Conservation (phyloP, 768 basidiomycete species). For the Tricholoma sp. region DNA sequence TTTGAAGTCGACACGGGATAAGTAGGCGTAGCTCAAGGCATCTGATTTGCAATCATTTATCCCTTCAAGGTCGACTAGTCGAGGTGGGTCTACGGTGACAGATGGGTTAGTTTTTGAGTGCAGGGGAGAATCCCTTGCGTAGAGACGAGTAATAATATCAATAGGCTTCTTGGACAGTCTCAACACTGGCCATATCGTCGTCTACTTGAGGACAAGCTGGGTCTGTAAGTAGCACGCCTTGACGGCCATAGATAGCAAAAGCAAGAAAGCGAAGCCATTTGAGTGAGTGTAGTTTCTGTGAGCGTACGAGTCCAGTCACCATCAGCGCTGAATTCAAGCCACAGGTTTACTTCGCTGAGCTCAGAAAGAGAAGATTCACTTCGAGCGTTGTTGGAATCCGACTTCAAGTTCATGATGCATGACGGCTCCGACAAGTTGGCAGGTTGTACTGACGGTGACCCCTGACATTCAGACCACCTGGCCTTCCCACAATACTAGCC, state of each 20-base stretch:
- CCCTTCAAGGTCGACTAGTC: constrained; percentile 9
- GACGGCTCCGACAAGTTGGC: no score
- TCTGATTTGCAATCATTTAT: constrained; percentile 8
- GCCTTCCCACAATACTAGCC: no score
- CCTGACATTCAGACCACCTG: no score
- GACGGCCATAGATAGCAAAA: constrained; percentile 10
- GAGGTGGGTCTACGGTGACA: constrained; percentile 4
- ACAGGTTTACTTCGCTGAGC: not conserved
- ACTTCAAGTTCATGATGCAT: no score
- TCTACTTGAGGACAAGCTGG: constrained; percentile 6
- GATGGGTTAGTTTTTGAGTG: not conserved
- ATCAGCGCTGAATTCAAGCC: not conserved
- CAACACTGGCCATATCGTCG: constrained; percentile 3
- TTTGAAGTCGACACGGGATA: constrained; percentile 2
- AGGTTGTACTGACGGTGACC: no score
- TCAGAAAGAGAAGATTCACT: not conserved
- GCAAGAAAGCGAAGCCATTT: constrained; percentile 14
- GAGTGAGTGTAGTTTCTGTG: constrained; percentile 10
- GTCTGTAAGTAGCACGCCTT: constrained; percentile 6
- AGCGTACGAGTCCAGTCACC: constrained; percentile 3
- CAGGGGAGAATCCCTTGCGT: constrained; percentile 3
- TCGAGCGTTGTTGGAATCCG: not conserved
- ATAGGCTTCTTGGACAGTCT: not conserved
- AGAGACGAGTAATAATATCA: constrained; percentile 10
- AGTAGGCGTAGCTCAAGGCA: not conserved